These are phyloP conservation scores for Eucalyptus polybractea DNA, from an alignment of 345 rosid species.

Conservation along the genomic window DNA sequence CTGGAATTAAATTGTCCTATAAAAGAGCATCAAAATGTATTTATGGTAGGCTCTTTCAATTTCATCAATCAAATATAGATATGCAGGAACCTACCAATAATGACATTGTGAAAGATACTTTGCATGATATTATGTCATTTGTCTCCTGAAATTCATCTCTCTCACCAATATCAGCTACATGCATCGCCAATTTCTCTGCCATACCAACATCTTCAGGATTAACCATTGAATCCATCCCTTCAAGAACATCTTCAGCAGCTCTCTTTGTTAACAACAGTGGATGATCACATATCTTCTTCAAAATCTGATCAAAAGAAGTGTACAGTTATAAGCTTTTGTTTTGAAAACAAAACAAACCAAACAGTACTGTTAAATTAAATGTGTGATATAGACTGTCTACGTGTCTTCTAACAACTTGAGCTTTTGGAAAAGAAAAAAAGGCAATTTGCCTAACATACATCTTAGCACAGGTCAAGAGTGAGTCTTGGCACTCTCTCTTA, in stretches of 20 bases:
- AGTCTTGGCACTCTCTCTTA: neutral
- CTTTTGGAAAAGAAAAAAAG: neutral
- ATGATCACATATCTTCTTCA: slow-evolving; percentile 90
- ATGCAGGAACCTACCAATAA: slow-evolving; percentile 46
- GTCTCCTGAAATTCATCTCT: slow-evolving; percentile 65
- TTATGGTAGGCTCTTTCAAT: neutral
- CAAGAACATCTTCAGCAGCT: slow-evolving; percentile 85
- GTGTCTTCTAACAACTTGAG: neutral
- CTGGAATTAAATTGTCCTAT: slow-evolving; percentile 77
- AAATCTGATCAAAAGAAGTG: slow-evolving; percentile 32
- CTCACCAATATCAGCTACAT: slow-evolving; percentile 75
- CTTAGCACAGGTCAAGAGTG: neutral
- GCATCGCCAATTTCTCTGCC: slow-evolving; percentile 88
- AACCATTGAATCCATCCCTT: slow-evolving; percentile 75
- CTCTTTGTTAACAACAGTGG: slow-evolving; percentile 69
- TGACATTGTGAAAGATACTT: slow-evolving; percentile 67
- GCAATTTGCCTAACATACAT: neutral
- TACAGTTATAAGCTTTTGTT: neutral
- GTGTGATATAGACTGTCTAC: neutral
- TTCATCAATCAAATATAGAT: neutral
- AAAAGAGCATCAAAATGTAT: slow-evolving; percentile 1
- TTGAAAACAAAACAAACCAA: neutral
- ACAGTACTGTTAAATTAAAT: neutral
- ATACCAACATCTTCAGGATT: slow-evolving; percentile 65
- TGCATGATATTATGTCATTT: slow-evolving; percentile 83